Evolutionary conservation across 495 filamentous ascomycete genomes (phyloP).

Genomic region (Tuber umbilicatum): DNA sequence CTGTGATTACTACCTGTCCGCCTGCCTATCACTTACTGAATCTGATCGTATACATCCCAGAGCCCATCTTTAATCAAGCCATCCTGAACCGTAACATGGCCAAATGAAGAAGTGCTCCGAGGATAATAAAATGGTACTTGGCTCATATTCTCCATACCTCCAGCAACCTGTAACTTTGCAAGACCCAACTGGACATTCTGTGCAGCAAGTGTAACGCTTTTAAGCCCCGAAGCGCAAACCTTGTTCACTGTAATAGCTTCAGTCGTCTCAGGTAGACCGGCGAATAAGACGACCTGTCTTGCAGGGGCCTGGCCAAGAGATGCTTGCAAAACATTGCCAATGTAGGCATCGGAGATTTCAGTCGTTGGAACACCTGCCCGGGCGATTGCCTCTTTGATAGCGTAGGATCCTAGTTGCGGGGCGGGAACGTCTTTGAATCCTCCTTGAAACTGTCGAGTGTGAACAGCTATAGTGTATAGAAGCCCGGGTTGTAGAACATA

Average conservation of each 20-base stretch:
- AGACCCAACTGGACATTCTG: constrained; percentile 89
- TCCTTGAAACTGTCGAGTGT: constrained; percentile 71
- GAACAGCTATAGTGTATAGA: neutral
- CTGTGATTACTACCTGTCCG: too few relatives aligned
- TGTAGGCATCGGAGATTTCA: constrained; percentile 83
- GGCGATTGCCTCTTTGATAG: constrained; percentile 78
- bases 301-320: constrained; percentile 82
- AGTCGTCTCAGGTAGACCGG: constrained; percentile 68
- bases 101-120: constrained; percentile 72
- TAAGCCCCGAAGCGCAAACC: constrained; percentile 90
- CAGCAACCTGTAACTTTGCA: constrained; percentile 78
- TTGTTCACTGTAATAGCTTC: constrained; percentile 94
- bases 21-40: constrained; percentile 50
- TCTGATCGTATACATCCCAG: constrained; percentile 92
- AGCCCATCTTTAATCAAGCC: constrained; percentile 91
- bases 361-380: constrained; percentile 72
- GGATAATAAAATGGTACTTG: constrained; percentile 85
- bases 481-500: constrained; percentile 41
- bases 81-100: constrained; percentile 78
- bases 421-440: constrained; percentile 74
- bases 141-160: constrained; percentile 97
- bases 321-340: constrained; percentile 92
- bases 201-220: constrained; percentile 81
- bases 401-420: constrained; percentile 73
- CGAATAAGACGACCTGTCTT: constrained; percentile 79